Percentiles rank a stretch among this genome's conserved stretches.
These are phyloP conservation scores for Colletotrichum somersetense DNA, from an alignment of 2,329 filamentous ascomycete genomes.

Conservation along the genomic window DNA sequence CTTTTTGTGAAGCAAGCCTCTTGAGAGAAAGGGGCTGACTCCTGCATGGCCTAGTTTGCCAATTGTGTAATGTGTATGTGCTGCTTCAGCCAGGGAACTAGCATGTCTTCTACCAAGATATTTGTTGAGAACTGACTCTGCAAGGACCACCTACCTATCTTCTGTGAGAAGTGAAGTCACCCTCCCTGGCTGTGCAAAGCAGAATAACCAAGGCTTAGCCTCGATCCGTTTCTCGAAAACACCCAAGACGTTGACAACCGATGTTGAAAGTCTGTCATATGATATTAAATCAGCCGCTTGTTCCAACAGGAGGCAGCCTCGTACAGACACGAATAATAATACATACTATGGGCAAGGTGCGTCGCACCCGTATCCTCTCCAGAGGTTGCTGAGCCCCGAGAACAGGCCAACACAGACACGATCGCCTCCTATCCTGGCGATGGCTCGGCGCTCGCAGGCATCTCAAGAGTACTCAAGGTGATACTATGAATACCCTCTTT, in stretches of 20 bases:
- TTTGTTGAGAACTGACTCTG: background rate
- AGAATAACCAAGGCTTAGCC: background rate
- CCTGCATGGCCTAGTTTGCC: background rate
- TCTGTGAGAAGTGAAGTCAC: background rate
- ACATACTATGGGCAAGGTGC: background rate
- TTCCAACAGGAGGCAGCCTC: background rate
- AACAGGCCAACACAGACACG: conserved; percentile 2
- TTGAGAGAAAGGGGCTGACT: background rate
- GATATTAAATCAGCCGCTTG: background rate
- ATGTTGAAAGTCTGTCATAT: background rate
- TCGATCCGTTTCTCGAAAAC: background rate
- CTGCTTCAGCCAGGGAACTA: background rate
- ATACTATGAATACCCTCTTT: conserved; percentile 3
- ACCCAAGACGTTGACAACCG: background rate
- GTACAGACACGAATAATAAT: background rate
- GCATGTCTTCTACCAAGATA: background rate
- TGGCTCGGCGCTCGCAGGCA: background rate
- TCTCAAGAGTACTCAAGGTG: background rate
- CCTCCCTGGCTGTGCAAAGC: background rate
- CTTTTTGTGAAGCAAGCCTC: background rate
- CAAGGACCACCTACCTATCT: no score
- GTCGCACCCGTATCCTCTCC: background rate
- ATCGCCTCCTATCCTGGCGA: conserved; percentile 1
- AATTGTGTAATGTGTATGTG: background rate
- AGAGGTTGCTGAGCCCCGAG: background rate